These are phyloP conservation scores for Podospora tetraspora DNA, from an alignment of 495 filamentous ascomycete species.

Conservation along the genomic window DNA sequence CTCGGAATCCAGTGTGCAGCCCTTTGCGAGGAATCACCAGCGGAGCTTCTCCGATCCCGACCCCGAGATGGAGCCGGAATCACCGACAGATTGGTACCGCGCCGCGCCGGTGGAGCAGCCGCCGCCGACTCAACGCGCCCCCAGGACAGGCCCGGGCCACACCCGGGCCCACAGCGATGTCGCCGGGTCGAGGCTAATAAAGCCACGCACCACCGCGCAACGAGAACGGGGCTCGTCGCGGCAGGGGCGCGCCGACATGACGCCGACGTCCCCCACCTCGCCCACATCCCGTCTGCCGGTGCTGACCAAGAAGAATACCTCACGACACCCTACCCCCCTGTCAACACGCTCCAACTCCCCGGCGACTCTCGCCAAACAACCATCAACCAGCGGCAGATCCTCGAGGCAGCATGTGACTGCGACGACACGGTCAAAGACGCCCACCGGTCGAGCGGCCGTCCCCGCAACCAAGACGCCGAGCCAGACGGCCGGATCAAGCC, in stretches of 20 bases:
- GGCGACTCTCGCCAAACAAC: conserved; percentile 33
- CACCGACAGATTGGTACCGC: conserved; percentile 52
- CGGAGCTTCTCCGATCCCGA: conserved; percentile 44
- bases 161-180: conserved; percentile 47
- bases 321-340: conserved; percentile 39
- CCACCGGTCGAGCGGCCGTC: conserved; percentile 30
- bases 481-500: conserved; percentile 24
- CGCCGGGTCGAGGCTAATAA: conserved; percentile 34
- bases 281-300: conserved; percentile 41
- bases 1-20: conserved; percentile 43
- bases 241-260: conserved; percentile 24
- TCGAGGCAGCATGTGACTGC: conserved; percentile 31
- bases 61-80: conserved; percentile 41
- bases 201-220: conserved; percentile 24
- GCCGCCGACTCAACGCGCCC: conserved; percentile 25
- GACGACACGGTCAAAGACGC: conserved; percentile 30
- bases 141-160: conserved; percentile 34
- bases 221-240: conserved; percentile 14
- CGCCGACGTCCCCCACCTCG: conserved; percentile 19
- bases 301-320: conserved; percentile 37
- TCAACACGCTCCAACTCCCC: conserved; percentile 51
- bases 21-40: conserved; percentile 31
- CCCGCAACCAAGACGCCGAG: conserved; percentile 40
- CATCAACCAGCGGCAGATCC: conserved; percentile 33
- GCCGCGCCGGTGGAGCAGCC: conserved; percentile 30